Evolutionary conservation across 2,329 filamentous ascomycete species (phyloP).

Genomic region (Penicillium sumatraense): DNA sequence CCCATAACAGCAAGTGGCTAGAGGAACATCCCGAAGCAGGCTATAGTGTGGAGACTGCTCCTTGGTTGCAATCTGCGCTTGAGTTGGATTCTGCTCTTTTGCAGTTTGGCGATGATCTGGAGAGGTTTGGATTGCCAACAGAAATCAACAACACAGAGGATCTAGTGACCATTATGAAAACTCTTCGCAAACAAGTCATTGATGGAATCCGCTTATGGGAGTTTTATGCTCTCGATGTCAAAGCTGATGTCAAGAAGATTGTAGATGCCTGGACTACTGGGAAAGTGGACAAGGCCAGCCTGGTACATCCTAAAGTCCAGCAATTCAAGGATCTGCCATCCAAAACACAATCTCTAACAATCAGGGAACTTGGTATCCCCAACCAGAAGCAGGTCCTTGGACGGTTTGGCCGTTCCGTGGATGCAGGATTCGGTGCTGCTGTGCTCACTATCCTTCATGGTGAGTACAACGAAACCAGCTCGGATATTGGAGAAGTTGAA

Average conservation of each 20-base stretch:
- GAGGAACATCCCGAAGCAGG: constrained; percentile 92
- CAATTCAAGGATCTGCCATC: constrained; percentile 59
- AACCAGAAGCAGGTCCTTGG: constrained; percentile 78
- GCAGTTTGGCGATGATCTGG: constrained; percentile 65
- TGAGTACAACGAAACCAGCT: constrained; percentile 61
- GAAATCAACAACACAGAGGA: constrained; percentile 73
- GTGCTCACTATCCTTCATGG: constrained; percentile 72
- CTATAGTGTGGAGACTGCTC: constrained; percentile 91
- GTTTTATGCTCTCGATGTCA: constrained; percentile 84
- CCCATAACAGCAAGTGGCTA: constrained; percentile 93
- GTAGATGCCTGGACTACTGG: constrained; percentile 71
- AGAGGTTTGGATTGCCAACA: constrained; percentile 73
- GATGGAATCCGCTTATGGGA: constrained; percentile 84
- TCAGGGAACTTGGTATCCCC: constrained; percentile 70
- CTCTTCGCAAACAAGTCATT: constrained; percentile 79
- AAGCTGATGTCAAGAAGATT: constrained; percentile 70
- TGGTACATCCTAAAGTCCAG: constrained; percentile 44
- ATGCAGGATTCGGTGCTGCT: constrained; percentile 71
- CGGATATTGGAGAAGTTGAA: constrained; percentile 52
- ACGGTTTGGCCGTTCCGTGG: constrained; percentile 72
- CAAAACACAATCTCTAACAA: constrained; percentile 61
- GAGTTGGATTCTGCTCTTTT: constrained; percentile 79
- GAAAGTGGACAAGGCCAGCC: constrained; percentile 15
- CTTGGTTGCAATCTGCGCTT: constrained; percentile 68
- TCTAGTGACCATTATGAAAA: constrained; percentile 79